Evolutionary conservation across 306 rosid genomes (phyloP).

Genomic region (Cucurbita maxima): DNA sequence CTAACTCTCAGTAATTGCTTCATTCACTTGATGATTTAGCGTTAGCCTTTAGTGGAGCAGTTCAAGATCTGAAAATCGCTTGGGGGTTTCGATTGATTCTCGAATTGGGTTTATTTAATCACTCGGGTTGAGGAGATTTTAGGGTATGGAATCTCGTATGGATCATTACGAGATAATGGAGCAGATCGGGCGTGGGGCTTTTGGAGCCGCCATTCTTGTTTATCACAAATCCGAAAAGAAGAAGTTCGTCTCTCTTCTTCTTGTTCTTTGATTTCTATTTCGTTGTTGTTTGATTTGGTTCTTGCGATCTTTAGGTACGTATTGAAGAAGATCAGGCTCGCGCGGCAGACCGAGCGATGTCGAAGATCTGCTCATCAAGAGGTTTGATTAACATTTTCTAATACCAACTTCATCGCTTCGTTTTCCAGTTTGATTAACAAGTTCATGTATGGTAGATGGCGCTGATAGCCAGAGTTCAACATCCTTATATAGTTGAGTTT

Average conservation of each 20-base stretch:
- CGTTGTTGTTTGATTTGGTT: neutral
- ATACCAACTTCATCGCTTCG: neutral
- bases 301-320: conserved; percentile 51
- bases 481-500: conserved; percentile 86
- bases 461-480: conserved; percentile 86
- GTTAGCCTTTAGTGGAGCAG: too few species aligned
- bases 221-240: conserved; percentile 81
- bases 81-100: neutral
- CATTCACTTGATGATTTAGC: neutral
- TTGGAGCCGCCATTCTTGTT: conserved; percentile 96
- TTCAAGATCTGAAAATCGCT: neutral
- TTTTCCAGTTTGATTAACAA: conserved; percentile 5
- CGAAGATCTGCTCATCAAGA: conserved; percentile 99
- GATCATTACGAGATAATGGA: conserved; percentile 99
- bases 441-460: conserved; percentile 55
- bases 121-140: conserved; percentile 13
- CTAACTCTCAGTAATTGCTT: neutral
- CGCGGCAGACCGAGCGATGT: conserved; percentile 94
- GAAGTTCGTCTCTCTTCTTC: conserved; percentile 28
- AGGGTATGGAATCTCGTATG: conserved; percentile 78
- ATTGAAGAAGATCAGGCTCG: conserved; percentile 97
- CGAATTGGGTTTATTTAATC: neutral
- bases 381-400: conserved; percentile 24
- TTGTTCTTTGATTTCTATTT: neutral
- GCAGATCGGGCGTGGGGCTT: conserved; percentile 99